Evolutionary conservation across 108 stramenopile genomes (phyloP).

Genomic region (Discostella pseudostelligera): DNA sequence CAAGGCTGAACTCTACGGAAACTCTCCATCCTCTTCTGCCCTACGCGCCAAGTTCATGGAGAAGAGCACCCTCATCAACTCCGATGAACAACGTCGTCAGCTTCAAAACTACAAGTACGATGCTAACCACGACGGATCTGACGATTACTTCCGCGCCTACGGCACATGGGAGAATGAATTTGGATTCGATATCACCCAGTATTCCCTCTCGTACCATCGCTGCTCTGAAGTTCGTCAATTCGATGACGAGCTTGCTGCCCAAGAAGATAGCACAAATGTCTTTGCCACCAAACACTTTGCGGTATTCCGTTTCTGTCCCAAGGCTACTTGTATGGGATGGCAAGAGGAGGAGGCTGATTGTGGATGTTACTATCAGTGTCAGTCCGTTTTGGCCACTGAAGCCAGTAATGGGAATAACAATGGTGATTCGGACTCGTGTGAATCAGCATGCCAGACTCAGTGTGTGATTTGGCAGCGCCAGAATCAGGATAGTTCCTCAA

Average conservation of each 20-base stretch:
- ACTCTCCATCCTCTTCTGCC: constrained; percentile 9
- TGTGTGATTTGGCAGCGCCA: constrained; percentile 7
- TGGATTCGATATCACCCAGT: constrained; percentile 62
- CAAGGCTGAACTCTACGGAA: constrained; percentile 16
- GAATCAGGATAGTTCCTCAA: too few species aligned
- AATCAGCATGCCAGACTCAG: constrained; percentile 2
- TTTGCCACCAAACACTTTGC: constrained; percentile 72
- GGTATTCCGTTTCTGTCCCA: constrained; percentile 79
- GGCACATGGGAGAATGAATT: constrained; percentile 31
- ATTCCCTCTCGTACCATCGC: constrained; percentile 76
- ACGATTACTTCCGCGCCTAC: constrained; percentile 23
- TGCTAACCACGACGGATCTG: constrained; percentile 13
- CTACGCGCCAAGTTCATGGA: constrained; percentile 17
- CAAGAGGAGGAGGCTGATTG: constrained; percentile 13
- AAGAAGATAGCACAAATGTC: constrained; percentile 48
- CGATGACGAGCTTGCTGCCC: constrained; percentile 47
- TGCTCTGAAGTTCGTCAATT: constrained; percentile 56
- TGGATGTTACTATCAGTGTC: constrained; percentile 9
- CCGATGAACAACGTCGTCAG: constrained; percentile 15
- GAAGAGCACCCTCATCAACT: constrained; percentile 22
- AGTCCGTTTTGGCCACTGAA: not conserved
- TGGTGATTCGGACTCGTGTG: not conserved
- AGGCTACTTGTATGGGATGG: constrained; percentile 48
- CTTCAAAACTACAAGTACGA: constrained; percentile 13
- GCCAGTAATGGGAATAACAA: too few species aligned